A percentile compares a stretch with the other conserved stretches of the same genome.
Conservation (phyloP, 2,329 filamentous ascomycete genomes). For the Tetracladium maxilliforme region DNA sequence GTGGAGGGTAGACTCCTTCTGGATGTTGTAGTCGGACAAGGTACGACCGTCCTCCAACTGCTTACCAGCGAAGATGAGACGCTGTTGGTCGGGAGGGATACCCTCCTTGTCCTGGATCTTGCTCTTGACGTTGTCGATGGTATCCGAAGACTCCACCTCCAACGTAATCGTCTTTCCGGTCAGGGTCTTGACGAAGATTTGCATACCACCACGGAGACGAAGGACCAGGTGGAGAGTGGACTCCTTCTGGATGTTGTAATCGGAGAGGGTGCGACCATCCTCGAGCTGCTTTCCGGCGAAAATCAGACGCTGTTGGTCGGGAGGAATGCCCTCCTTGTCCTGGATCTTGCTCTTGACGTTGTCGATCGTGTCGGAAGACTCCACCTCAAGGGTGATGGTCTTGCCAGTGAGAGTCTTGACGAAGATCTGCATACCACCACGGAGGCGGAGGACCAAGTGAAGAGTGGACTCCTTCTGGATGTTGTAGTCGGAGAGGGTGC, state of each 20-base stretch:
- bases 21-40: constrained; percentile 80
- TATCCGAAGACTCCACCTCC: constrained; percentile 53
- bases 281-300: constrained; percentile 91
- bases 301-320: constrained; percentile 87
- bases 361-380: constrained; percentile 82
- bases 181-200: constrained; percentile 58
- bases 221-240: constrained; percentile 70
- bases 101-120: constrained; percentile 64
- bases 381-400: constrained; percentile 86
- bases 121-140: constrained; percentile 55
- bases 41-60: constrained; percentile 64
- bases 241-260: constrained; percentile 97
- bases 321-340: constrained; percentile 85
- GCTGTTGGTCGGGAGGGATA: constrained; percentile 56
- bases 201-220: constrained; percentile 69
- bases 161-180: constrained; percentile 58
- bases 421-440: constrained; percentile 83
- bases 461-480: constrained; percentile 89
- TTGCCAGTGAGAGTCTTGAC: constrained; percentile 84
- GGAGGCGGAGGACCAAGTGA: constrained; percentile 73
- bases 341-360: constrained; percentile 93
- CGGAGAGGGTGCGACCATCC: constrained; percentile 77
- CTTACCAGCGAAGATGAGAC: constrained; percentile 57
- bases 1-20: constrained; percentile 63
- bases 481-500: constrained; percentile 84